Base-by-base conservation (phyloP, 2,329 filamentous ascomycete species). In the Diaporthe australafricana region DNA sequence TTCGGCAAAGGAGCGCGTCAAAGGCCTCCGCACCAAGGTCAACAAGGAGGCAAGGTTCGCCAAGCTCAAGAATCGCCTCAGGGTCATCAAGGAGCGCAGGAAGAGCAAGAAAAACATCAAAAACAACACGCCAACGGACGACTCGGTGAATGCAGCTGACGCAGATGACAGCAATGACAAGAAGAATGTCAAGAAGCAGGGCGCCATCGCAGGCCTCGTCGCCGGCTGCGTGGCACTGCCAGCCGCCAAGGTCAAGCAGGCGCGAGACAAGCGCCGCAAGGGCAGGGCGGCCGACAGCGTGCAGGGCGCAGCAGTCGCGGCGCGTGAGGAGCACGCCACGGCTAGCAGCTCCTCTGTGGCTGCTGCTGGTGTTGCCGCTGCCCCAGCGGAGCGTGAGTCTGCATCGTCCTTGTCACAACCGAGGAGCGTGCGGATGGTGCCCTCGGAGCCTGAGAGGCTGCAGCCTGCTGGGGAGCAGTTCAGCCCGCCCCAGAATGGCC, bases 261-360 rank as follows among this genome's bases (percentile, higher is more conserved):
- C n/a, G 12, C 57, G 68, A 8, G 57, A 70, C 40, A 65, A 40
- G 48, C 68, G 68, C 12, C 68, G 68, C 56, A 56, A 25, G 57
- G 50, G 20, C 38, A 66, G 35, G 47, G 45, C 68, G 12, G 60
- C 60, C 30, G 60, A 50, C 12, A 45, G 56, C 9, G 55, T 50
- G 11, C 56, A 63, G 45, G 55, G 60, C 5, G 45, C 60, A 5
- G 53, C 53, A 6, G 52, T 42, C 2, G 53, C 68, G 12, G 52
- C 35, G 25, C 67, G 53, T 4, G 53, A 62, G n/a, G 53, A 69
- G 40, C 53, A 62, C 14, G 22, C 14, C 38, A 25, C 67, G 16
- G 40, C 67, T 17, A 40, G 12, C 66, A 45, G 17, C n/a, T 11
- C 32, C 16, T 16, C 67, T n/a, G 30, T 56, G 20, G 38, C 55